Base-by-base conservation (phyloP, 2,329 filamentous ascomycete species). In the Fusarium haematococcum region DNA sequence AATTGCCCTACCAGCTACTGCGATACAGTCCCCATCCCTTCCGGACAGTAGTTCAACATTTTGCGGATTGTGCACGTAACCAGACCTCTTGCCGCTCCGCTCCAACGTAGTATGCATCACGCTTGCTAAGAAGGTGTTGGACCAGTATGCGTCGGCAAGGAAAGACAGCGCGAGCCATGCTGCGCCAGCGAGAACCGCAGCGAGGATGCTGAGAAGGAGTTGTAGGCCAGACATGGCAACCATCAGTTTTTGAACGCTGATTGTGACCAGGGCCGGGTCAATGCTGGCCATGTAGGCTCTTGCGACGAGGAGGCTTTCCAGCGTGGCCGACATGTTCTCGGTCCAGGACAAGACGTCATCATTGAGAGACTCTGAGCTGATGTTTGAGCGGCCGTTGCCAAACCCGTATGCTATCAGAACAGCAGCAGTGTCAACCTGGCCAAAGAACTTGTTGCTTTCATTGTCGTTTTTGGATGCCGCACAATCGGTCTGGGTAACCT, bases 381-480 rank as follows among this genome's bases (percentile, higher is more conserved):
- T 7, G 4, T 73, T 75, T 0, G 73, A 75, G 3, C 73, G 67
- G 3, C 62, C 33, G 5, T 68, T 43, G 1, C 73, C 73, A 0
- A 75, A 16, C 0, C 73, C 73, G 2, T 70, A 35, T 1, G 39
- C 27, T 10, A 75, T 57, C 32, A 75, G 39, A 0, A 75, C 33
- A 41, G 73, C 73, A 33, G 70, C 50, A 1, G 73, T 75, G 11
- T 75, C 73, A 14, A 75, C 73, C 4, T 73, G 73, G 1, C 73
- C 73, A 30, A 67, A 75, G 27, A 75, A 75, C 4, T 9, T 9
- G 0, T 4, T 11, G 11, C 9, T 32, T 5, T 6, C 27, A 18
- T 16, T 1, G 7, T 37, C 10, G 16, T 2, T 2, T 13, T 6
- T 10, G 10, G 35, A 18, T 5, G 6, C 54, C 1, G 41, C 35